Base-by-base conservation (phyloP, 106 monocot species). In the Xerophyta viscosa region DNA sequence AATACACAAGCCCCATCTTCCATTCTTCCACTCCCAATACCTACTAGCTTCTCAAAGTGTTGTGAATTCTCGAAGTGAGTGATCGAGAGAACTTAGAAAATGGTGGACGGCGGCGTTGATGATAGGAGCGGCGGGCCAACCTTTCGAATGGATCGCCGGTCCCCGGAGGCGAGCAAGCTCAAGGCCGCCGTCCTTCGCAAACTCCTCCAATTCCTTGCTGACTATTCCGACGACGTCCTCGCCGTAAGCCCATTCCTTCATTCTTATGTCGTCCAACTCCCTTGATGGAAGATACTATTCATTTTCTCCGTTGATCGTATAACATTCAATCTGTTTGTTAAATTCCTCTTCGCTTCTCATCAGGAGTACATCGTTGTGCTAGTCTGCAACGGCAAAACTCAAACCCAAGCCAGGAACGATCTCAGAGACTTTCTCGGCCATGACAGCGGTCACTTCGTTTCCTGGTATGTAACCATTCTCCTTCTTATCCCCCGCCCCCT, bases 311-410 rank as follows among this genome's bases (percentile, higher is more conserved):
- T 29, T 45, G 33, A 33, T 33, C 11, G 33, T 33, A 33, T 33
- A 6, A 6, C 7, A 5, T 33, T 33, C 33, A n/a, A n/a, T n/a
- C n/a, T n/a, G n/a, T n/a, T n/a, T n/a, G n/a, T n/a, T n/a, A n/a
- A n/a, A n/a, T n/a, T n/a, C n/a, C n/a, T n/a, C 22, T 46, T 24
- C 66, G 24, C 27, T 29, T 46, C 14, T 42, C 18, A 69, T 22
- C 43, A 92, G 92, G 87, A 92, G 52, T 92, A 92, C 57, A 83
- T 92, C 55, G 70, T 83, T 20, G 79, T 92, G 60, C 83, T 92
- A 71, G 77, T 92, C 28, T 92, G 83, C 42, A 87, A 87, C 74
- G 87, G 92, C 21, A 92, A 92, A 56, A 29, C 76, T 66, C 87
- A 92, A 41, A 67, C 46, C 59, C 92, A 87, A 50, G 79, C 80